Base-by-base conservation (phyloP, 2,329 filamentous ascomycete genomes). In the Endocalyx cinctus region DNA sequence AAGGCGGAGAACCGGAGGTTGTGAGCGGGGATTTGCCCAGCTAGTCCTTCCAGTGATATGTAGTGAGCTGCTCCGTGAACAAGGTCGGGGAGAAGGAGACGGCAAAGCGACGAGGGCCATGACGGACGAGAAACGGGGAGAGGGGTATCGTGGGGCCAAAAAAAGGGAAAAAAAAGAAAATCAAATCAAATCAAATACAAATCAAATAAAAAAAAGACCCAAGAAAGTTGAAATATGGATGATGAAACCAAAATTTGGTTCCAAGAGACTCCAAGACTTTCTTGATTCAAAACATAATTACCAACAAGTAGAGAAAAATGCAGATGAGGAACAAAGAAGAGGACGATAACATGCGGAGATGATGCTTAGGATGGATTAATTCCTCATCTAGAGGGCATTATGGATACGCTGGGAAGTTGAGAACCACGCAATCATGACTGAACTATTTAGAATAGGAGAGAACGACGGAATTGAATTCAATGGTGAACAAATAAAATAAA, bases 271-370 rank as follows among this genome's bases (percentile, higher is more conserved):
- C 33, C 35, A 31, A 35, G 46, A 40, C 37, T 35, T 45, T 38
- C 39, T 37, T 34, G 43, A 49, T 50, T 60, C 62, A 62, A 62
- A 59, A 53, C 63, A 67, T 67, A 51, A 58, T 63, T 51, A 55
- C 50, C 51, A 52, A 50, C 47, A 47, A 48, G 32, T 47, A 47
- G 39, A 28, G 39, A 46, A 45, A 30, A 31, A 50, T 47, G 50
- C 31, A 42, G 41, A 39, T 27, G 42, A 32, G 25, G 35, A 41
- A 12, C 29, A 33, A 6, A 20, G 35, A 37, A 29, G 34, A 44
- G 28, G 13, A 18, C 10, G 16, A 12, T 11, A 11, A 10, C 15
- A 17, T 12, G 12, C 13, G 17, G 27, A 23, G 20, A 23, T 23
- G 8, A 23, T 23, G n/a, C n/a, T n/a, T n/a, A n/a, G n/a, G n/a